A percentile compares a stretch with the other conserved stretches of the same genome.
These are phyloP conservation scores for Heliocybe sulcata DNA, from an alignment of 1,284 basidiomycete genomes.

Conservation along the genomic window DNA sequence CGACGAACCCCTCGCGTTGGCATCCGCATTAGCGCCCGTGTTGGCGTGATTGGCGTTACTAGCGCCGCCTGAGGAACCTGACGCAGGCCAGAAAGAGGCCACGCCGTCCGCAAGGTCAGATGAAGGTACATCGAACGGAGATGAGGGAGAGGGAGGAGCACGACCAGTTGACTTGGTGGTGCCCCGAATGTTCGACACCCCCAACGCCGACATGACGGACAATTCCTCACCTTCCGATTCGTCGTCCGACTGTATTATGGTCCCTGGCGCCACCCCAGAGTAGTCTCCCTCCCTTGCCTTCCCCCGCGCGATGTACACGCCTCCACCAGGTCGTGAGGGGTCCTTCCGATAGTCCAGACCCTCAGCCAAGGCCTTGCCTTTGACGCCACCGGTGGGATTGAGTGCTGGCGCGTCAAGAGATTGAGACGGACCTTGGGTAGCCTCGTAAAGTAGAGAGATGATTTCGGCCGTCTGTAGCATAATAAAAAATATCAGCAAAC, in stretches of 20 bases:
- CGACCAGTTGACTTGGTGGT: slow-evolving; percentile 14
- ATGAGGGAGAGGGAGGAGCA: slow-evolving; percentile 18
- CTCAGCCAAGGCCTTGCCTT: slow-evolving; percentile 42
- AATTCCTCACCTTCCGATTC: slow-evolving; percentile 42
- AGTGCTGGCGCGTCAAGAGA: slow-evolving; percentile 53
- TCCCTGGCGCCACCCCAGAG: slow-evolving; percentile 54
- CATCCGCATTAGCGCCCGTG: not conserved
- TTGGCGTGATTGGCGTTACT: slow-evolving; percentile 7
- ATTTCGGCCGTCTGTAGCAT: slow-evolving; percentile 79
- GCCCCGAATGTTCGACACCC: slow-evolving; percentile 18
- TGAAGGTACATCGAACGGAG: slow-evolving; percentile 11
- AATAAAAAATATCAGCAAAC: slow-evolving; percentile 14
- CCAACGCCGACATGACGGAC: slow-evolving; percentile 22
- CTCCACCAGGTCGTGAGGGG: slow-evolving; percentile 71
- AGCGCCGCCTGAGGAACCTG: slow-evolving; percentile 12
- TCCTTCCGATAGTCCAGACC: slow-evolving; percentile 69
- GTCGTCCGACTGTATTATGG: slow-evolving; percentile 48
- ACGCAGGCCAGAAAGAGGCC: slow-evolving; percentile 10
- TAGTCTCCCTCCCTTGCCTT: slow-evolving; percentile 39
- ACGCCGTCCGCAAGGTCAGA: slow-evolving; percentile 6
- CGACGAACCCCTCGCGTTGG: slow-evolving; percentile 13
- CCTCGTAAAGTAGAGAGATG: slow-evolving; percentile 87
- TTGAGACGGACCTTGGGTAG: slow-evolving; percentile 66
- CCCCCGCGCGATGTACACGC: slow-evolving; percentile 73
- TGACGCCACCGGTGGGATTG: slow-evolving; percentile 72